Percentiles rank a stretch among this genome's conserved stretches.
These are phyloP conservation scores for Earliella scabrosa DNA, from an alignment of 1,284 basidiomycete species.

Conservation along the genomic window DNA sequence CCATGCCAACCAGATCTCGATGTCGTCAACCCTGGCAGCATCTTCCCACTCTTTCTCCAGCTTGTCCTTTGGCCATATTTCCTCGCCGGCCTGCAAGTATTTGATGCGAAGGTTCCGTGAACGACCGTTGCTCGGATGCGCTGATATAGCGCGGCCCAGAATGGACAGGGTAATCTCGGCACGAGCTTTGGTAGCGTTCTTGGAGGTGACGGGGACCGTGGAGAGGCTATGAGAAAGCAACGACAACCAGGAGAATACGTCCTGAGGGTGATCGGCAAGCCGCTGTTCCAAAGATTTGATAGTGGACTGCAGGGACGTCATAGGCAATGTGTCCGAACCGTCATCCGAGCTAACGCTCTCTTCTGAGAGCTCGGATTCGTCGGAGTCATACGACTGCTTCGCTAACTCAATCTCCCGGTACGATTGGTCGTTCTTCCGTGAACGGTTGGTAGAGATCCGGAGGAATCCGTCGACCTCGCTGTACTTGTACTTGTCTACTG, in stretches of 20 bases:
- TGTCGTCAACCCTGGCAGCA: constrained; percentile 54
- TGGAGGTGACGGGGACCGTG: constrained; percentile 59
- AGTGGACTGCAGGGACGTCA: constrained; percentile 61
- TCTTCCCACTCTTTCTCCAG: constrained; percentile 73
- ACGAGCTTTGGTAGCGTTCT: constrained; percentile 66
- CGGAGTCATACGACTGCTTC: constrained; percentile 44
- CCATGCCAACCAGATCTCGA: constrained; percentile 74
- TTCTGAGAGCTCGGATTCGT: constrained; percentile 46
- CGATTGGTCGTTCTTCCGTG: constrained; percentile 41
- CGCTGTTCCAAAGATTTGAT: constrained; percentile 62
- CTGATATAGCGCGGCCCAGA: constrained; percentile 64
- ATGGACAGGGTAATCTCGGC: constrained; percentile 74
- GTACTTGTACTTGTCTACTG: constrained; percentile 47
- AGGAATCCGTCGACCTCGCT: constrained; percentile 71
- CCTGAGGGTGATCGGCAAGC: constrained; percentile 54
- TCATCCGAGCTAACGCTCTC: constrained; percentile 33
- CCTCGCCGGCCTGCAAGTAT: constrained; percentile 72
- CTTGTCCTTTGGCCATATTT: constrained; percentile 65
- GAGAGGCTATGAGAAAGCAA: constrained; percentile 65
- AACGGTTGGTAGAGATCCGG: constrained; percentile 47
- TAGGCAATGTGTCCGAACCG: constrained; percentile 37
- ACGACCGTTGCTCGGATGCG: constrained; percentile 52
- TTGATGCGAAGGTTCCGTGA: constrained; percentile 60
- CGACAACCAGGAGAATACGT: constrained; percentile 65
- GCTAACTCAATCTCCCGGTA: constrained; percentile 54